Conservation (phyloP, 225 moss, liverwort and hornwort species). For the Climacium dendroides region DNA sequence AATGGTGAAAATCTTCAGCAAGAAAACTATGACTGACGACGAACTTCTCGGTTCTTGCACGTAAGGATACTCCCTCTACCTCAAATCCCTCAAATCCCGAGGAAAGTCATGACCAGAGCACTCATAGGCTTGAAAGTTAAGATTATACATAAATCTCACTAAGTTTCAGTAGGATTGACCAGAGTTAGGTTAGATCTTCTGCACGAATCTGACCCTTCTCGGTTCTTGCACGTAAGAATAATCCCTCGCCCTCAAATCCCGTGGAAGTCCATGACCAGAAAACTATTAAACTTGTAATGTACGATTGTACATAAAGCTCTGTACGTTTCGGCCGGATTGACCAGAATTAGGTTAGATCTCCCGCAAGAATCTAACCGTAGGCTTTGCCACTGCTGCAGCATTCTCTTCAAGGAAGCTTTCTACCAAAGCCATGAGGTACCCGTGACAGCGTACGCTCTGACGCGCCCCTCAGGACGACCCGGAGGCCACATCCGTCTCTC, state of each 20-base stretch:
- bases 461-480: conserved; percentile 22
- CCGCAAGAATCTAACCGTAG: not conserved
- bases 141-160: not conserved
- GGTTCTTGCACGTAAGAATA: conserved; percentile 1
- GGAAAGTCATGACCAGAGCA: not conserved
- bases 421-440: conserved; percentile 5
- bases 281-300: not conserved
- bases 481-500: conserved; percentile 23
- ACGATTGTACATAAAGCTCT: not conserved
- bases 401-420: conserved; percentile 19
- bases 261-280: not conserved
- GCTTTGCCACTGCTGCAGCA: not conserved
- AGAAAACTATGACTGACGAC: conserved; percentile 13
- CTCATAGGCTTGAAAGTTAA: not conserved
- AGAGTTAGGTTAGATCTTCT: not conserved
- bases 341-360: not conserved
- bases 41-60: conserved; percentile 19
- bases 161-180: not conserved
- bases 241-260: not conserved
- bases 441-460: conserved; percentile 3
- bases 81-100: not conserved
- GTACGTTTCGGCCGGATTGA: not conserved
- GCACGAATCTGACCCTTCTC: not conserved
- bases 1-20: not conserved
- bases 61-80: not conserved